Base-by-base conservation (phyloP, 208 protist genomes). In the Blastocrithidia nonstop region DNA sequence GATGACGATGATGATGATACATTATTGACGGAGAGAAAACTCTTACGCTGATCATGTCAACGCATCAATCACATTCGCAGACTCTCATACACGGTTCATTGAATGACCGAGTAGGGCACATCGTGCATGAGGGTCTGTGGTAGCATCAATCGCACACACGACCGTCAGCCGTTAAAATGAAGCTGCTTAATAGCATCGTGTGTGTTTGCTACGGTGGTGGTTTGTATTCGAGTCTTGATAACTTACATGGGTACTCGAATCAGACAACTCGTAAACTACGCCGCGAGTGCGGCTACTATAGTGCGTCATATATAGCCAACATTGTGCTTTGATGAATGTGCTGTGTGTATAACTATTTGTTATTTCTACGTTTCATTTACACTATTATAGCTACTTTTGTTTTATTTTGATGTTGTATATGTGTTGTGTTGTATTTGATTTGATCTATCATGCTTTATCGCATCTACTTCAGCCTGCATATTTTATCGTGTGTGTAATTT, bases 171-270 rank as follows among this genome's bases (percentile, higher is more conserved):
- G n/a, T 76, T 48, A 1, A 38, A 39, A 31, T 54, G 47, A 20
- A 90, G 32, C 41, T 82, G 72, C 24, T 51, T 23, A 27, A 79
- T 31, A 11, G 81, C 76, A 4, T 54, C 57, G 7, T 24, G 4
- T 0, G 72, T 76, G 53, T 57, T 68, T 7, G 26, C n/a, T n/a
- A 67, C 60, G 2, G 54, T 58, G 32, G 62, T 45, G 0, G 75
- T 57, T 55, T 90, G 81, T 26, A 90, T 51, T 8, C 81, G 69
- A 66, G 86, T 75, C 60, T 90, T 90, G 49, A 80, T 50, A 29
- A 74, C 80, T 53, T 90, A 76, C 76, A 90, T 90, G 35, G 81
- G 81, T 33, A 90, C 71, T 23, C 81, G 75, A 40, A 76, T 46
- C 16, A 66, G 49, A 42, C 66, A 78, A 35, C 59, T 67, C 21